Evolutionary conservation across 257 asterid genomes (phyloP), one percentile per base, ranked within the genome.

Genomic region (Solanum lycopersicoides): DNA sequence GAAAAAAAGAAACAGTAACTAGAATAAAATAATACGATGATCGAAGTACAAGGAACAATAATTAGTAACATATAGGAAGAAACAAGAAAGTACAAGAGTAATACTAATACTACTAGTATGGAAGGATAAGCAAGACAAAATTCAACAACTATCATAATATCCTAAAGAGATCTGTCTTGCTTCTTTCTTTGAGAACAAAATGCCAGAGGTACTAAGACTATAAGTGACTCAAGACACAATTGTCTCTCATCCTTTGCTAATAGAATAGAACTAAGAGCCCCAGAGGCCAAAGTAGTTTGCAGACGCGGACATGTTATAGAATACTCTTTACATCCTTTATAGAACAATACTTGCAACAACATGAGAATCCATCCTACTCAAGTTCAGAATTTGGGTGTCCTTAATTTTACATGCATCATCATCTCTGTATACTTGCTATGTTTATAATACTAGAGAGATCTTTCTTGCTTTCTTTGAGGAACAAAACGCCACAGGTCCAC

Each of bases 401-500:
- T 79, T 28, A 45, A 45, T 79, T 45, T 80, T 11, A 47, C 44
- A 80, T 28, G 84, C 44, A 82, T 30, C 68, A 5, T 47, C 44
- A 2, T 82, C 8, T 50, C 69, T 16, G 69, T 21, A 6, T 16
- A 25, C 66, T 45, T 16, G n/a, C 11, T 45, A 45, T 79, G 16
- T 45, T 42, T 30, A 35, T 37, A 45, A 47, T 45, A 30, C 45
- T 82, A 82, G 20, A 50, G 69, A 82, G 89, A 39, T 88, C 84
- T 63, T 56, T 83, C 85, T 50, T 56, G 86, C 83, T 71, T 37
- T 74, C 82, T 88, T 82, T 84, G 89, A 2, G 99, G 99, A 86
- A 95, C 99, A 89, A 97, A 97, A n/a, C 96, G 95, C 98, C 98
- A 95, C 39, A 97, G 94, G 90, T 97, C 99, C 87, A 95, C 99